phyloP scores from a whole-genome alignment of 2,329 filamentous ascomycete genomes.

The Colletotrichum sp. region DNA sequence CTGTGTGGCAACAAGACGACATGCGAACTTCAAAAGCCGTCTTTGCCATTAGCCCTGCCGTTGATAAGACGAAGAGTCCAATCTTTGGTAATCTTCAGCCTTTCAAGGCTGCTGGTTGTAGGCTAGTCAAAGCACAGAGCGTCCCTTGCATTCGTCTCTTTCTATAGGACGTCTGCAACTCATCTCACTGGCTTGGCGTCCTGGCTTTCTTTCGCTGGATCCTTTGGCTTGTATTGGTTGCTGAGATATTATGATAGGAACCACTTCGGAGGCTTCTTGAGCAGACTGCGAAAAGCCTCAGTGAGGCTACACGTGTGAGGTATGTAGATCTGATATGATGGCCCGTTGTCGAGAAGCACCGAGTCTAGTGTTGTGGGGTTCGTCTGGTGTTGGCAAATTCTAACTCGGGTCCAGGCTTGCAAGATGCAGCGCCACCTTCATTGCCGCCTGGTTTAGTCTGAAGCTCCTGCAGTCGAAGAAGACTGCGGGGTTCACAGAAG shows the following conservation, averaged over 20 bases:
- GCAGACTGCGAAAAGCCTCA: slow-evolving; percentile 26
- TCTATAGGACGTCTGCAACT: background rate
- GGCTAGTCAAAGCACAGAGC: background rate
- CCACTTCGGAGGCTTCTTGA: slow-evolving; percentile 28
- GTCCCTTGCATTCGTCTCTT: background rate
- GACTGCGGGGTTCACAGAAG: slow-evolving; percentile 47
- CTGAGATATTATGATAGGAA: slow-evolving; percentile 1
- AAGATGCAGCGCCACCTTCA: slow-evolving; percentile 62
- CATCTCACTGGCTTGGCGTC: background rate
- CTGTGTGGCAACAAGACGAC: background rate
- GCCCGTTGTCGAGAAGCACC: background rate
- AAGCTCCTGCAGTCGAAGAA: slow-evolving; percentile 62
- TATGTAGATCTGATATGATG: background rate
- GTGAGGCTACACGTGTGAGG: slow-evolving; percentile 25
- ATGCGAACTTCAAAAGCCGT: background rate
- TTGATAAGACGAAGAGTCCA: background rate
- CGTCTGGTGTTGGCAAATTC: background rate
- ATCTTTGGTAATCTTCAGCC: background rate
- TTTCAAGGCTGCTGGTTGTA: background rate
- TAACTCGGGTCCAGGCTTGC: slow-evolving; percentile 48
- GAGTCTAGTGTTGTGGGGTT: background rate
- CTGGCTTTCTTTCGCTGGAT: background rate
- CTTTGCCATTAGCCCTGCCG: background rate
- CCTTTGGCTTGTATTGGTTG: background rate
- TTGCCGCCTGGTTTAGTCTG: slow-evolving; percentile 62